Evolutionary conservation across 345 rosid genomes (phyloP).

Genomic region (Aquilaria yunnanensis): DNA sequence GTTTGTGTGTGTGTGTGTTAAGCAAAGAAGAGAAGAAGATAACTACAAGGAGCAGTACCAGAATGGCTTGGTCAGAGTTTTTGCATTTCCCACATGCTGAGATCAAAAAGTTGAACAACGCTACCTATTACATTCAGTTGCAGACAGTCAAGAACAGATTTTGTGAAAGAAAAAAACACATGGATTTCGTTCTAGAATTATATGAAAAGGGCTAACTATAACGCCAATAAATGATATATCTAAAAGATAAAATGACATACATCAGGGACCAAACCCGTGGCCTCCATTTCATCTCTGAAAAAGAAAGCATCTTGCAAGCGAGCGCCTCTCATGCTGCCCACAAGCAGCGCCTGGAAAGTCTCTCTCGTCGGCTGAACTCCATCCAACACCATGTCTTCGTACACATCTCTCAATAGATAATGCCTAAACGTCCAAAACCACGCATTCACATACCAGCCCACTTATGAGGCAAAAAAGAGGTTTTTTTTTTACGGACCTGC

Average conservation of each 20-base stretch:
- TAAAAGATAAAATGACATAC: constrained; percentile 28
- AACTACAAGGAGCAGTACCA: constrained; percentile 28
- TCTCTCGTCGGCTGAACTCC: constrained; percentile 87
- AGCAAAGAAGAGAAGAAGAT: constrained; percentile 9
- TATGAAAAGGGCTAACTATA: not conserved
- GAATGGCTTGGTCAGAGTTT: constrained; percentile 62
- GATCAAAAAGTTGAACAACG: constrained; percentile 77
- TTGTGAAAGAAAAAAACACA: not conserved
- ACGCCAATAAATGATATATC: not conserved
- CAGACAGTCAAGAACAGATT: not conserved
- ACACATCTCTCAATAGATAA: constrained; percentile 70
- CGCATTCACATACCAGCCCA: not conserved
- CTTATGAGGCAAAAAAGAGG: not conserved
- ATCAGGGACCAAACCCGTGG: constrained; percentile 90
- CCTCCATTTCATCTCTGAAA: constrained; percentile 83
- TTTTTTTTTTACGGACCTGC: constrained; percentile 34
- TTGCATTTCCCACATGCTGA: constrained; percentile 87
- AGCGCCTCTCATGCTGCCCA: constrained; percentile 86
- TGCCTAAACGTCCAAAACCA: constrained; percentile 26
- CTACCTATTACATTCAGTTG: constrained; percentile 40
- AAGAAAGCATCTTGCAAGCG: constrained; percentile 79
- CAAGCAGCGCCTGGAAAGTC: constrained; percentile 63
- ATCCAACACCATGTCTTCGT: constrained; percentile 90
- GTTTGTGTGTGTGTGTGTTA: too few species aligned
- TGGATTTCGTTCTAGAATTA: not conserved